Conservation (phyloP, 2,329 filamentous ascomycete genomes). For the Tolypocladium cylindrosporum region DNA sequence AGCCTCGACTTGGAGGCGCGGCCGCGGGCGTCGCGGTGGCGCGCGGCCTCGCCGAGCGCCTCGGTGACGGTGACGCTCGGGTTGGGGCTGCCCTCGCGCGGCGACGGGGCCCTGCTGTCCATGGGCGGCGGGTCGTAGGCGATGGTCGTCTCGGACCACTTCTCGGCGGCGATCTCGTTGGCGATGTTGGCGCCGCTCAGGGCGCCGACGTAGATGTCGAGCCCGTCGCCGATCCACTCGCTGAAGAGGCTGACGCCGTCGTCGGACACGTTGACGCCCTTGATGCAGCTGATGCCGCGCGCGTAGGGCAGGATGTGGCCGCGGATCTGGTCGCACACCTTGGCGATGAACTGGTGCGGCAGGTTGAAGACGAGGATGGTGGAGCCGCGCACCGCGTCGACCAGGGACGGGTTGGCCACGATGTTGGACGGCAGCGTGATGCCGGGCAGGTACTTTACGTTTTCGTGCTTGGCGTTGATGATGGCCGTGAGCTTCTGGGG, state of each 20-base stretch:
- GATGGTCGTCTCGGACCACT: slow-evolving; percentile 94
- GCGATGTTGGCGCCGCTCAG: slow-evolving; percentile 95
- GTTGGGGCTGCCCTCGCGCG: slow-evolving; percentile 35
- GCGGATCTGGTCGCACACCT: slow-evolving; percentile 72
- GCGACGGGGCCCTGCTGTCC: slow-evolving; percentile 65
- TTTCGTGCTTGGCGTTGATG: slow-evolving; percentile 91
- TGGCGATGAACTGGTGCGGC: slow-evolving; percentile 89
- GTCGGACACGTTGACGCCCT: slow-evolving; percentile 88
- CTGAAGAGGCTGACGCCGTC: slow-evolving; percentile 83
- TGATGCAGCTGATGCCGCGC: slow-evolving; percentile 93
- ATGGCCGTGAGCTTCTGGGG: slow-evolving; percentile 81
- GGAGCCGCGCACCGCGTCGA: slow-evolving; percentile 71
- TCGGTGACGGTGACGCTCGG: slow-evolving; percentile 42
- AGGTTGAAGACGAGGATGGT: slow-evolving; percentile 94
- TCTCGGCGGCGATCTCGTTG: slow-evolving; percentile 86
- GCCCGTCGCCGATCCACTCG: slow-evolving; percentile 81
- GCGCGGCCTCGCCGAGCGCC: slow-evolving; percentile 37
- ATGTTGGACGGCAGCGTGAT: slow-evolving; percentile 77
- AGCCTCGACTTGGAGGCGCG: slow-evolving; percentile 59
- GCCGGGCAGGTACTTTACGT: slow-evolving; percentile 93
- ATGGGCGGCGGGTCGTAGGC: slow-evolving; percentile 88
- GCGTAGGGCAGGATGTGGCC: slow-evolving; percentile 89
- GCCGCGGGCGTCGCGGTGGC: slow-evolving; percentile 61
- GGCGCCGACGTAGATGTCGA: slow-evolving; percentile 94
- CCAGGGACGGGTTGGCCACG: slow-evolving; percentile 70